A percentile compares a stretch with the other conserved stretches of the same genome.
These are phyloP conservation scores for Acanthochlamys bracteata DNA, from an alignment of 106 monocot species.

Conservation along the genomic window DNA sequence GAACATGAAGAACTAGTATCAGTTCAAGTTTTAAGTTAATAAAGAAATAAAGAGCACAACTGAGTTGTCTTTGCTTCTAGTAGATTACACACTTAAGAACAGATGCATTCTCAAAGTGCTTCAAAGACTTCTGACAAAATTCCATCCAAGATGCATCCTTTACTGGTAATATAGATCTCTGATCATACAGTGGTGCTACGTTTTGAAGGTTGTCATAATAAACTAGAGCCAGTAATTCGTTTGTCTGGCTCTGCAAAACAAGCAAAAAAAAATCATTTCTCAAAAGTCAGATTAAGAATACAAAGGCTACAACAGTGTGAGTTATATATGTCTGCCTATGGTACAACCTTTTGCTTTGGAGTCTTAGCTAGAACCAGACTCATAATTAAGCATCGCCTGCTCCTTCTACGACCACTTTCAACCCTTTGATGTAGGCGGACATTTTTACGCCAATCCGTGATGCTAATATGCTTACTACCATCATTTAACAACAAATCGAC, in stretches of 20 bases:
- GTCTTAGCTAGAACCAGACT: constrained; percentile 76
- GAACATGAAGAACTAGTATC: neutral
- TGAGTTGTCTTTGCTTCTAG: neutral
- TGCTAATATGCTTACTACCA: constrained; percentile 89
- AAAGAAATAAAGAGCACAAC: neutral
- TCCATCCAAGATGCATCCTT: constrained; percentile 68
- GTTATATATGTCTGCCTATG: no score
- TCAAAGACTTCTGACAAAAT: constrained; percentile 80
- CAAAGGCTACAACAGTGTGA: no score
- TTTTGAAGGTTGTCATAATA: constrained; percentile 97
- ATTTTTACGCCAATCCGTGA: constrained; percentile 77
- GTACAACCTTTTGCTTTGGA: constrained; percentile 47
- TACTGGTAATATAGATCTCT: constrained; percentile 53
- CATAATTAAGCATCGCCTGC: constrained; percentile 82
- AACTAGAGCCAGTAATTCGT: constrained; percentile 87
- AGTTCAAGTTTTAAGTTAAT: neutral
- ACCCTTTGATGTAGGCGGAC: constrained; percentile 59
- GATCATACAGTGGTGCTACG: constrained; percentile 97
- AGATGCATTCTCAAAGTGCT: constrained; percentile 90
- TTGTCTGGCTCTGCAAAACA: constrained; percentile 57
- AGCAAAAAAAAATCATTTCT: neutral
- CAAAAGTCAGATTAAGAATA: no score
- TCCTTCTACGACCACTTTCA: constrained; percentile 76
- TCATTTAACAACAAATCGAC: constrained; percentile 96
- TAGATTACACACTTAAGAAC: constrained; percentile 39